These are phyloP conservation scores for Pyronema omphalodes DNA, from an alignment of 495 filamentous ascomycete species.

Conservation along the genomic window DNA sequence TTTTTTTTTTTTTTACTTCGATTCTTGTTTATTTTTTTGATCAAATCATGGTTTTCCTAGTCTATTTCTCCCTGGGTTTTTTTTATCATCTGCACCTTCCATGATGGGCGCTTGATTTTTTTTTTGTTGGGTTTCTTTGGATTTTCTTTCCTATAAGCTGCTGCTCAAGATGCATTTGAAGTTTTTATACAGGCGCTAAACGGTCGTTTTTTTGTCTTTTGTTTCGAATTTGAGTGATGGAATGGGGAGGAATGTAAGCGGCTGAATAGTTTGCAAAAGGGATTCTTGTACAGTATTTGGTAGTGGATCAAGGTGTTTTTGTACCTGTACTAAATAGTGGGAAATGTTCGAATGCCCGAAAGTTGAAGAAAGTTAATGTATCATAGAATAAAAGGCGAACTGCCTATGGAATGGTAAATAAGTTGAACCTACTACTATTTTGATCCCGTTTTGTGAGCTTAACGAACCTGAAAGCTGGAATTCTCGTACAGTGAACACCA, in stretches of 20 bases:
- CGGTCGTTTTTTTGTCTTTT: conserved; percentile 1
- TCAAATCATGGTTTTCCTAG: background rate
- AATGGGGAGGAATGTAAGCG: too few relatives aligned
- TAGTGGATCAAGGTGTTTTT: background rate
- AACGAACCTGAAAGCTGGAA: too few relatives aligned
- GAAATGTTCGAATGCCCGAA: background rate
- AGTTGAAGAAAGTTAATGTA: background rate
- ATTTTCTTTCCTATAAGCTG: background rate
- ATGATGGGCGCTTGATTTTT: background rate
- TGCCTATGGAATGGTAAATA: too few relatives aligned
- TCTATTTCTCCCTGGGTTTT: background rate
- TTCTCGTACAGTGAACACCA: too few relatives aligned
- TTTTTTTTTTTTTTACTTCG: too few relatives aligned
- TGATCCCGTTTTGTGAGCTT: background rate
- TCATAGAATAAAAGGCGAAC: background rate
- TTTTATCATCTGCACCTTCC: background rate
- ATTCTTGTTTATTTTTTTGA: conserved; percentile 1
- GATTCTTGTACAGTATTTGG: background rate
- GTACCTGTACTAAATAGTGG: background rate
- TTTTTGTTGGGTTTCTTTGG: background rate
- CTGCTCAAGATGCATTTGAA: background rate
- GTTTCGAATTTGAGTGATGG: background rate
- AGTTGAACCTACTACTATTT: too few relatives aligned
- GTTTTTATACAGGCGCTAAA: background rate
- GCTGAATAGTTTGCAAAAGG: background rate